phyloP scores from a whole-genome alignment of 2,329 filamentous ascomycete genomes.

The Juglanconis juglandina region DNA sequence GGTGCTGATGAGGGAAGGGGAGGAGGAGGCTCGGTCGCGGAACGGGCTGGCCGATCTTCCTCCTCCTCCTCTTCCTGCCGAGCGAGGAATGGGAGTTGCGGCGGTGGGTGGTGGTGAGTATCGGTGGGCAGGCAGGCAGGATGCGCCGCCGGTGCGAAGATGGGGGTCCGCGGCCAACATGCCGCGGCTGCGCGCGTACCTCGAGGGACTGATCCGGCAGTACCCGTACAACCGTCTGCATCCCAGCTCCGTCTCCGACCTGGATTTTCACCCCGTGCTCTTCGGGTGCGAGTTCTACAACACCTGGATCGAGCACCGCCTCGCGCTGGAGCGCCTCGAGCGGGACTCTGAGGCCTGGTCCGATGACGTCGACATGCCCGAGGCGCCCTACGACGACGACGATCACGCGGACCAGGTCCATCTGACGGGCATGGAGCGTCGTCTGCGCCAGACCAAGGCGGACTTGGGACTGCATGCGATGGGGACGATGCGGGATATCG shows the following conservation, averaged over 20 bases:
- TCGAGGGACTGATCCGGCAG: conserved; percentile 73
- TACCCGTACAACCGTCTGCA: conserved; percentile 65
- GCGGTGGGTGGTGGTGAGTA: neutral
- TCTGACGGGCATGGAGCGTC: conserved; percentile 20
- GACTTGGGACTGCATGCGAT: conserved; percentile 50
- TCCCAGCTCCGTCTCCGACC: conserved; percentile 57
- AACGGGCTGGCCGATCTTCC: neutral
- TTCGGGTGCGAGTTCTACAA: conserved; percentile 79
- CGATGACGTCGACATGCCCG: conserved; percentile 29
- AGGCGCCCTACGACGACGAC: conserved; percentile 20
- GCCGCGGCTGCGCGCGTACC: conserved; percentile 55
- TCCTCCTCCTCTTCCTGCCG: too few relatives aligned
- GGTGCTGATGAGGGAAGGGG: conserved; percentile 65
- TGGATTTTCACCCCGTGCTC: conserved; percentile 79
- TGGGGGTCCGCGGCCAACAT: conserved; percentile 48
- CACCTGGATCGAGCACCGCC: conserved; percentile 57
- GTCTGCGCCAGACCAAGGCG: conserved; percentile 33
- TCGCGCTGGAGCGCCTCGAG: conserved; percentile 37
- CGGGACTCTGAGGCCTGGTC: conserved; percentile 31
- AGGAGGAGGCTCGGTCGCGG: conserved; percentile 32
- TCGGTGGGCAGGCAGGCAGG: too few relatives aligned
- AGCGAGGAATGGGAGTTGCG: conserved; percentile 16
- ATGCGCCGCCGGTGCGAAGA: conserved; percentile 18
- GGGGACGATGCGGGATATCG: conserved; percentile 58
- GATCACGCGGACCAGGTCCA: conserved; percentile 21